Base-by-base conservation (phyloP, 345 rosid species). In the Clausena lansium region DNA sequence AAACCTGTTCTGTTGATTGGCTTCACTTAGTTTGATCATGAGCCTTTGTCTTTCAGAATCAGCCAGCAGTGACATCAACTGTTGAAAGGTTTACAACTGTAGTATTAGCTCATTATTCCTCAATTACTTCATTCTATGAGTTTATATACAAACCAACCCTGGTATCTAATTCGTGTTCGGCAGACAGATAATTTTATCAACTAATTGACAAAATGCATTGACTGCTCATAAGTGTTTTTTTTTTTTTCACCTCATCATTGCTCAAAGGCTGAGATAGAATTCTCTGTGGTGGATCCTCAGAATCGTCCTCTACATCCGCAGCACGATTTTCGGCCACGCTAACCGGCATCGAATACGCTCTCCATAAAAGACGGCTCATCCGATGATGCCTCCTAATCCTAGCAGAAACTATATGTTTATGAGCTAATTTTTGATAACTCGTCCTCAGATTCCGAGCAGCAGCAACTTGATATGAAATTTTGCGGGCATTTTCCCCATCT, bases 1-100 rank as follows among this genome's bases (percentile, higher is more conserved):
- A 77, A 86, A 84, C 63, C 98, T 88, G 79, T 91, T 92, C 58
- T 92, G 98, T 82, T 95, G 99, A 87, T 93, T 92, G 73, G 99
- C 99, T 92, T 95, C 98, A 86, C 98, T 93, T 62, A 91, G 80
- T 77, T 91, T 95, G 70, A 74, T 90, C 27, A 80, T 77, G 50
- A 95, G 98, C 80, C 83, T 92, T 25, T 83, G 79, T 84, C 99
- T 93, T 71, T 92, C 94, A 14, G 91, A 83, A 83, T 92, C 97
- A 39, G 84, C 85, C 28, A 92, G 88, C 73, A 95, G 80, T 60
- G 88, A 78, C 79, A 85, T 90, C 84, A 95, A 80, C 99, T 93
- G 83, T 71, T 24, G 35, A 7, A 69, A 63, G 73, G 41, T 73
- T 45, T 30, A 33, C 20, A 80, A 59, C 58, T 6, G 35, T 20